Percentiles rank a stretch among this genome's conserved stretches.
These are phyloP conservation scores for Lecanicillium sp. DNA, from an alignment of 2,329 filamentous ascomycete species.

Conservation along the genomic window DNA sequence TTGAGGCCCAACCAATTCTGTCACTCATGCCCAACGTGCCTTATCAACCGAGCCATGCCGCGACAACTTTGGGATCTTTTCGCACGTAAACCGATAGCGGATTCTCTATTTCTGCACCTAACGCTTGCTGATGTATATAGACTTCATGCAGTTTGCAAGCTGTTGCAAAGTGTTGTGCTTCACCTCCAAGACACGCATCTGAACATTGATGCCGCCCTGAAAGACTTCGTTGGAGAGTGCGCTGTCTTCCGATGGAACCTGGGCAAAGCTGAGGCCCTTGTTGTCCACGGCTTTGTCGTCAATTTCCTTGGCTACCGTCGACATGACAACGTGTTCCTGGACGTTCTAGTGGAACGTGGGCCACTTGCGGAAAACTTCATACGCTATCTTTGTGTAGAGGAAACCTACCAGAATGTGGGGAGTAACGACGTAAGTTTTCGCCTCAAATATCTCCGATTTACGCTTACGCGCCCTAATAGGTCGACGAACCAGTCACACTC, in stretches of 20 bases:
- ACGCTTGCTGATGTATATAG: not conserved
- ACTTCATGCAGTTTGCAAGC: not conserved
- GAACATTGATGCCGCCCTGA: not conserved
- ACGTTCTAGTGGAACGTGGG: not conserved
- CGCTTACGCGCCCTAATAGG: not conserved
- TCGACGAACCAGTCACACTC: not conserved
- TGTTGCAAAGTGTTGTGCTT: not conserved
- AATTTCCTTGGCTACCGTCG: constrained; percentile 2
- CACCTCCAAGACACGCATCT: not conserved
- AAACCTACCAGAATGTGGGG: not conserved
- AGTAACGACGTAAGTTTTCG: no score
- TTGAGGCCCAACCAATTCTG: no score
- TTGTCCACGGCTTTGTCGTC: not conserved
- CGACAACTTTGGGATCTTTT: constrained; percentile 1
- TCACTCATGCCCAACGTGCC: not conserved
- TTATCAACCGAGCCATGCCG: not conserved
- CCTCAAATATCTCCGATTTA: no score
- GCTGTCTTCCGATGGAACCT: not conserved
- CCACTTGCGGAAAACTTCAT: not conserved
- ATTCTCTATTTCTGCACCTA: not conserved
- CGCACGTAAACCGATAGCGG: not conserved
- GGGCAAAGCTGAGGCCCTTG: not conserved
- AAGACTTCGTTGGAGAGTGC: not conserved
- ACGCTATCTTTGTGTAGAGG: not conserved
- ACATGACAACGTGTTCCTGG: not conserved